Conservation (phyloP, 1,284 basidiomycete species). For the Tylopilus orsonianus region DNA sequence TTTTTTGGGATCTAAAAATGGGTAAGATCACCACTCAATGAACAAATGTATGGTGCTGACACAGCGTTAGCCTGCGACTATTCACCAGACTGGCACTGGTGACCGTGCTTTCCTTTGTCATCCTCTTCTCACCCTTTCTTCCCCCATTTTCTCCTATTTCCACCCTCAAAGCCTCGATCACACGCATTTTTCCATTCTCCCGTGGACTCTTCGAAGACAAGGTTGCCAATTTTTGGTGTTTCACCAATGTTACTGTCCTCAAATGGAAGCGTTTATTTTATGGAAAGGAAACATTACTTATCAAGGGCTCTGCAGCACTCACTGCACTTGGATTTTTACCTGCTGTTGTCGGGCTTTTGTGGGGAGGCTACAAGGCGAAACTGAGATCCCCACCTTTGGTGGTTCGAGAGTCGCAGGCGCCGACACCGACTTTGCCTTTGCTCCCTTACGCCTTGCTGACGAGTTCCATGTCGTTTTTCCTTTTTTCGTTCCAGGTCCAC, state of each 20-base stretch:
- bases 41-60: slow-evolving; percentile 7
- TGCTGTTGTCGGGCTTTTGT: slow-evolving; percentile 54
- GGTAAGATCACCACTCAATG: slow-evolving; percentile 47
- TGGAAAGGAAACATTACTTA: slow-evolving; percentile 39
- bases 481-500: slow-evolving; percentile 96
- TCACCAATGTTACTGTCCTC: slow-evolving; percentile 75
- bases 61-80: slow-evolving; percentile 47
- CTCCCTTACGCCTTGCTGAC: slow-evolving; percentile 72
- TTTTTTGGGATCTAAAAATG: slow-evolving; percentile 61
- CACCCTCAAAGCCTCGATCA: slow-evolving; percentile 61
- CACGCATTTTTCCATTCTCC: slow-evolving; percentile 87
- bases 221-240: slow-evolving; percentile 96
- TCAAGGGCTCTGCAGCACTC: slow-evolving; percentile 57
- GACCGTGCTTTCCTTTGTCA: slow-evolving; percentile 58
- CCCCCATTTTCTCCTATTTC: slow-evolving; percentile 36
- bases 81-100: slow-evolving; percentile 69
- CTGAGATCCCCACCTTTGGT: slow-evolving; percentile 9
- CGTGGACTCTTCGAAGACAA: slow-evolving; percentile 95
- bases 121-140: slow-evolving; percentile 57
- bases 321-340: slow-evolving; percentile 68
- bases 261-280: slow-evolving; percentile 73
- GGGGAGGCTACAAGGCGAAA: slow-evolving; percentile 45
- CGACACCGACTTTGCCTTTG: slow-evolving; percentile 56
- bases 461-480: slow-evolving; percentile 84
- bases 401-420: slow-evolving; percentile 15